Evolutionary conservation across 1,284 basidiomycete species (phyloP).

Genomic region (Moniliella sp.): DNA sequence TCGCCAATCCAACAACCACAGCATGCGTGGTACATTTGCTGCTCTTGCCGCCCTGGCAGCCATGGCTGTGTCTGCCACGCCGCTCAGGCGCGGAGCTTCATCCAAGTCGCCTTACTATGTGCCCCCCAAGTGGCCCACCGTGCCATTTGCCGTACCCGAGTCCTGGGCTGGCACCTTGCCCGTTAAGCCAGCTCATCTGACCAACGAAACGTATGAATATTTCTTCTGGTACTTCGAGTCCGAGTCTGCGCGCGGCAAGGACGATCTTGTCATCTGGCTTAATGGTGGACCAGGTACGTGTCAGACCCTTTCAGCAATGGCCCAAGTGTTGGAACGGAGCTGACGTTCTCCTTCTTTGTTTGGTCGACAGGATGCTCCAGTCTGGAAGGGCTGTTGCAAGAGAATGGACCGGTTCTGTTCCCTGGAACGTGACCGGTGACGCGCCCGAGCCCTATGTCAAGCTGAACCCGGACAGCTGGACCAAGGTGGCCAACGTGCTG

Average conservation of each 20-base stretch:
- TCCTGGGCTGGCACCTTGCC: not conserved
- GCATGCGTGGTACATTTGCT: too few species aligned
- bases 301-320: too few species aligned
- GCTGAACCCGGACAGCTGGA: constrained; percentile 54
- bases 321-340: too few species aligned
- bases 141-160: not conserved
- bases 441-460: constrained; percentile 46
- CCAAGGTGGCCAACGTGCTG: constrained; percentile 54
- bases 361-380: constrained; percentile 57
- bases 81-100: too few species aligned
- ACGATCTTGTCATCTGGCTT: constrained; percentile 48
- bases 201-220: too few species aligned
- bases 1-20: too few species aligned
- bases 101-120: too few species aligned
- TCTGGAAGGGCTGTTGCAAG: constrained; percentile 54
- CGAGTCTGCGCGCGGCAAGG: constrained; percentile 55
- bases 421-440: constrained; percentile 14
- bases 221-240: constrained; percentile 78
- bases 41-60: too few species aligned
- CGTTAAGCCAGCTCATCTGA: too few species aligned
- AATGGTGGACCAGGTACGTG: constrained; percentile 43
- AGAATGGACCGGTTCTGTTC: constrained; percentile 56
- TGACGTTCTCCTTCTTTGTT: too few species aligned
- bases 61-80: too few species aligned
- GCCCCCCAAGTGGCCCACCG: not conserved